These are phyloP conservation scores for Rhazya stricta DNA, from an alignment of 257 asterid genomes.

Conservation along the genomic window DNA sequence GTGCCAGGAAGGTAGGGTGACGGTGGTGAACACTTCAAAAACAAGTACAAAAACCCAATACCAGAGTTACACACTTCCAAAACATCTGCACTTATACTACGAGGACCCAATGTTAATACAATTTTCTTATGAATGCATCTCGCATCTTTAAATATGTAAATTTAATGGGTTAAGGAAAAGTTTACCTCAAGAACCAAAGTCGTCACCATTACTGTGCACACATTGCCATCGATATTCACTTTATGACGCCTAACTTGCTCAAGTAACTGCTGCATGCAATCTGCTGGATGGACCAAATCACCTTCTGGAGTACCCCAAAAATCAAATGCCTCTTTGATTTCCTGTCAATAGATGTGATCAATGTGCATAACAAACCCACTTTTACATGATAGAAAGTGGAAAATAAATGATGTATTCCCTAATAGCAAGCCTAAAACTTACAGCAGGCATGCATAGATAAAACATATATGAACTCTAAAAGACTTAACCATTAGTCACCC, in stretches of 20 bases:
- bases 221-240: slow-evolving; percentile 97
- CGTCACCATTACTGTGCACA: slow-evolving; percentile 94
- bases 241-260: slow-evolving; percentile 84
- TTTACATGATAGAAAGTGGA: too few relatives aligned
- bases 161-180: neutral
- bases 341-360: slow-evolving; percentile 39
- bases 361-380: neutral
- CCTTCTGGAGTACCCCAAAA: slow-evolving; percentile 95
- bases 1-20: too few relatives aligned
- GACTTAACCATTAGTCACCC: neutral
- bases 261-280: slow-evolving; percentile 83
- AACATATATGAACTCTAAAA: neutral
- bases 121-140: neutral
- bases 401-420: too few relatives aligned
- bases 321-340: slow-evolving; percentile 72
- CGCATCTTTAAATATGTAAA: neutral
- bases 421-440: neutral
- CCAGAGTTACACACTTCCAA: neutral
- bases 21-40: neutral
- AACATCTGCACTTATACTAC: neutral
- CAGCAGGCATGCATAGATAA: neutral
- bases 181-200: slow-evolving; percentile 91
- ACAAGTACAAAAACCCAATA: neutral
- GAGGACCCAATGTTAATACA: neutral
- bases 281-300: slow-evolving; percentile 82